Conservation (phyloP, 2,329 filamentous ascomycete species). For the Pseudogymnoascus sp. region DNA sequence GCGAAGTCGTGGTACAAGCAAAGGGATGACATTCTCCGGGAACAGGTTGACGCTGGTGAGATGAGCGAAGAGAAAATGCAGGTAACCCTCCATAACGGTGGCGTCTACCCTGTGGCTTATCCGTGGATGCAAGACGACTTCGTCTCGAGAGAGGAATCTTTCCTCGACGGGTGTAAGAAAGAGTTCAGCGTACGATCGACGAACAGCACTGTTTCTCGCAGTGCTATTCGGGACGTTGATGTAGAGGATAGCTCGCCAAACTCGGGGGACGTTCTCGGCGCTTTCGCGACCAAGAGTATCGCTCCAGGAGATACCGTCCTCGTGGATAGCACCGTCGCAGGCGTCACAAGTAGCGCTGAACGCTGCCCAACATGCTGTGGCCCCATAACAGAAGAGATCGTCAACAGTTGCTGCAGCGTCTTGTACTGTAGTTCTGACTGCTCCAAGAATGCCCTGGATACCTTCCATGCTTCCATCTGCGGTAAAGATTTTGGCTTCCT, state of each 20-base stretch:
- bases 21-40: constrained; percentile 17
- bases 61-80: constrained; percentile 18
- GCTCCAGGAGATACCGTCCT: constrained; percentile 16
- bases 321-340: constrained; percentile 17
- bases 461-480: constrained; percentile 25
- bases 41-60: constrained; percentile 15
- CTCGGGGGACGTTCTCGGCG: constrained; percentile 22
- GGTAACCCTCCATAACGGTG: constrained; percentile 19
- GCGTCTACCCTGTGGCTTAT: constrained; percentile 22
- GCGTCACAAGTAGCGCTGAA: constrained; percentile 14
- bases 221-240: constrained; percentile 18
- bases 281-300: constrained; percentile 19
- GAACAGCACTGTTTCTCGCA: constrained; percentile 20
- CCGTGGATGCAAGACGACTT: constrained; percentile 21
- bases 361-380: constrained; percentile 23
- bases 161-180: constrained; percentile 17
- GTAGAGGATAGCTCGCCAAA: constrained; percentile 12
- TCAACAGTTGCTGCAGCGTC: constrained; percentile 20
- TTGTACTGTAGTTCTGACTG: constrained; percentile 24
- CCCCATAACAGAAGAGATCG: constrained; percentile 13
- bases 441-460: constrained; percentile 20
- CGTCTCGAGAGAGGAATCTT: constrained; percentile 17
- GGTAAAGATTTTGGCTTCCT: constrained; percentile 26
- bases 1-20: constrained; percentile 21
- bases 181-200: constrained; percentile 19